Evolutionary conservation across 2,329 filamentous ascomycete genomes (phyloP), one percentile per base, ranked within the genome.

Genomic region (Paracamarosporium sp.): DNA sequence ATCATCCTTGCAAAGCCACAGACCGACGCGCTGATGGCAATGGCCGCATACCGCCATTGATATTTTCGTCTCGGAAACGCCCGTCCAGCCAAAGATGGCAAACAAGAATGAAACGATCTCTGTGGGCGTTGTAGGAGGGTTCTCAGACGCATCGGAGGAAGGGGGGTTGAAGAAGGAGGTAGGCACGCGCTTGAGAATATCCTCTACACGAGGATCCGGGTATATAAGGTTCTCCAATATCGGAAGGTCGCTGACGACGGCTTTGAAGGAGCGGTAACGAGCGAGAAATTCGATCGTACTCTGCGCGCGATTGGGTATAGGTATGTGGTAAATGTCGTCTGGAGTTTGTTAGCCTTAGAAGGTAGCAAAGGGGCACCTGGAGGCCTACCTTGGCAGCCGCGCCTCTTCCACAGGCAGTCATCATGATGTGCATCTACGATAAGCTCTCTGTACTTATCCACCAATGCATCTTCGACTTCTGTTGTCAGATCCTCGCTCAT

Each of bases 21-120:
- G 82, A 0, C 95, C 95, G 0, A 98, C 82, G 1, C 93, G 88
- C 57, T 95, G 88, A 70, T 96, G 90, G 73, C 95, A 99, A 20
- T 92, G 91, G 57, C 89, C 85, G 75, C 95, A 99, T 4, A 88
- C 88, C 5, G 91, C 88, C 15, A 94, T 86, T 59, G 92, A 90
- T 38, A 89, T 87, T 22, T 90, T 86, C 1, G 86, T 79, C 54
- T 71, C 88, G 76, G 68, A 87, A 78, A 71, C 82, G 78, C 79
- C 81, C n/a, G 72, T 71, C 81, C 81, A 83, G 58, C 81, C 81
- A 58, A 80, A 81, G 20, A 83, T 66, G 3, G 80, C 73, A 30
- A 76, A 71, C 17, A 67, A 57, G 44, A 76, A 73, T 24, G 74
- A 68, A 30, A 66, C 59, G 20, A 66, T 63, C 5, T 70, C 65